These are phyloP conservation scores for Boletus subparvulus DNA, from an alignment of 768 basidiomycete species.

Conservation along the genomic window DNA sequence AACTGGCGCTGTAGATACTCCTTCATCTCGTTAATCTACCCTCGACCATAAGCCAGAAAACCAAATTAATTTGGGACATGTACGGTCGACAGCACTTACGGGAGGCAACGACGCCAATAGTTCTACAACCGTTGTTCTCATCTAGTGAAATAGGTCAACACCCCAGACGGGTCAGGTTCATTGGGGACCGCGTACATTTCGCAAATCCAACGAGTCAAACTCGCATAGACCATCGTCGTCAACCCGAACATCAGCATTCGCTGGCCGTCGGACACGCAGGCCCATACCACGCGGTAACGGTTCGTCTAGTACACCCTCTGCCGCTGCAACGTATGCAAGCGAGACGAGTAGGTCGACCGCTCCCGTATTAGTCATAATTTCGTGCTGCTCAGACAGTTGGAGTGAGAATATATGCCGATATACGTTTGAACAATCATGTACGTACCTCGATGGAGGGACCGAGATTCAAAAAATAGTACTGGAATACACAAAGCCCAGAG, in stretches of 20 bases:
- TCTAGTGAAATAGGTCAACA: neutral
- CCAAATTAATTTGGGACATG: neutral
- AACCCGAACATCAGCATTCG: neutral
- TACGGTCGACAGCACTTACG: conserved; percentile 31
- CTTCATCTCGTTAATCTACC: conserved; percentile 57
- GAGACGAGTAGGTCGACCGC: conserved; percentile 71
- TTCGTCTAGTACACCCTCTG: conserved; percentile 52
- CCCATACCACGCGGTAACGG: conserved; percentile 62
- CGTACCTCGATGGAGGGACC: conserved; percentile 67
- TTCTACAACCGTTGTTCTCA: conserved; percentile 44
- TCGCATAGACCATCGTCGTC: conserved; percentile 45
- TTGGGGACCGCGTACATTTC: conserved; percentile 41
- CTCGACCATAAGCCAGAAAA: neutral
- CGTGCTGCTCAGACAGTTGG: conserved; percentile 46
- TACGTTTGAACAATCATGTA: neutral
- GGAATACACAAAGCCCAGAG: conserved; percentile 63
- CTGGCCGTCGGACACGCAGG: conserved; percentile 45
- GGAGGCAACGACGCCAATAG: conserved; percentile 50
- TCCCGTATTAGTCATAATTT: conserved; percentile 61
- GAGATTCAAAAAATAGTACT: conserved; percentile 63
- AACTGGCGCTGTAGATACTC: conserved; percentile 52
- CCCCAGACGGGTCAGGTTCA: conserved; percentile 11
- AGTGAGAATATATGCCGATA: neutral
- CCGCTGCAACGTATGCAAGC: conserved; percentile 56
- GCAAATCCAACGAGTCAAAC: conserved; percentile 46